Evolutionary conservation across 805 yeast genomes (phyloP).

Genomic region (Lipomyces kockii): DNA sequence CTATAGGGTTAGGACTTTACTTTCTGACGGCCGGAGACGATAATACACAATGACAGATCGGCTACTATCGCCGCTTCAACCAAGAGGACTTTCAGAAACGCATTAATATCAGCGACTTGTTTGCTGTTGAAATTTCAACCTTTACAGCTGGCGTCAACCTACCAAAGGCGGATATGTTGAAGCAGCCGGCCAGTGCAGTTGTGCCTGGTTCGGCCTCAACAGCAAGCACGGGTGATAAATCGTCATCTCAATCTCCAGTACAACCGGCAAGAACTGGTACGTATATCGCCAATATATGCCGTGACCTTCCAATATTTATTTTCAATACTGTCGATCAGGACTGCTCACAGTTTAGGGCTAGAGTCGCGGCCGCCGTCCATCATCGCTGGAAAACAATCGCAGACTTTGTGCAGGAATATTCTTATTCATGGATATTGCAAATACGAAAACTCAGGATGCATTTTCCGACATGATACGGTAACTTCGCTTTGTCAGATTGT

Average conservation of each 20-base stretch:
- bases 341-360: not conserved
- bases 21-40: not conserved
- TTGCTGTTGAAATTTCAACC: too few species aligned
- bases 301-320: not conserved
- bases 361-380: constrained; percentile 36
- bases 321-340: not conserved
- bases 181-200: constrained; percentile 2
- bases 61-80: too few species aligned
- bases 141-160: not conserved
- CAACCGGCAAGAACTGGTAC: not conserved
- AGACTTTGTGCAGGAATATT: constrained; percentile 79
- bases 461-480: constrained; percentile 67
- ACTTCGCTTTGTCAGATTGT: not conserved
- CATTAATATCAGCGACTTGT: not conserved
- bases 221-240: not conserved
- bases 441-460: constrained; percentile 85
- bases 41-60: not conserved
- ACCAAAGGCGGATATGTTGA: not conserved
- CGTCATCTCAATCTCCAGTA: not conserved
- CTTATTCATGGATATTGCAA: constrained; percentile 87
- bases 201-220: not conserved
- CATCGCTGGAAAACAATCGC: constrained; percentile 31
- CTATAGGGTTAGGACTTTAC: not conserved
- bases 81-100: not conserved
- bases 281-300: not conserved